Evolutionary conservation across 208 protist species (phyloP).

Genomic region (Novymonas esmeraldas): DNA sequence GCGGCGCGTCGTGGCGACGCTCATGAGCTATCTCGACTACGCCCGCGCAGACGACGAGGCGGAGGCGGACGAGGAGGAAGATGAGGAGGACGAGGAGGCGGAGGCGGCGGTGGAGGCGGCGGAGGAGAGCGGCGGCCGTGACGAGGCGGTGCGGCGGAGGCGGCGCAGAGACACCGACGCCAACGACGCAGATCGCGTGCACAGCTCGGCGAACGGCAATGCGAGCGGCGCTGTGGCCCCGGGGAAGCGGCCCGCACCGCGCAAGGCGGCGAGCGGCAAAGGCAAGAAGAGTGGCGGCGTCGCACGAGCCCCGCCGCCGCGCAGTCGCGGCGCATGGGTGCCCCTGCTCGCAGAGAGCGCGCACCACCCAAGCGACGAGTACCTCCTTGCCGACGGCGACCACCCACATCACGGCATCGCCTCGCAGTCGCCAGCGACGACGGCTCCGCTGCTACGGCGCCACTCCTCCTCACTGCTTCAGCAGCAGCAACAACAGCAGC

Average conservation of each 20-base stretch:
- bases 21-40: slow-evolving; percentile 33
- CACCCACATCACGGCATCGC: not conserved
- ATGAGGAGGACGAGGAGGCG: slow-evolving; percentile 6
- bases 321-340: slow-evolving; percentile 8
- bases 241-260: no score
- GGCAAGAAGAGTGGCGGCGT: no score
- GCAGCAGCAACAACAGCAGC: not conserved
- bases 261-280: no score
- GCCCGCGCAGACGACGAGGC: slow-evolving; percentile 10
- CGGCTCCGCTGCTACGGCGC: not conserved
- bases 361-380: not conserved
- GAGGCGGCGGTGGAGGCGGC: not conserved
- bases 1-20: slow-evolving; percentile 20
- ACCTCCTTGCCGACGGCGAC: not conserved
- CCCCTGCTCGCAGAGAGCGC: slow-evolving; percentile 8
- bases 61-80: not conserved
- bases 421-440: not conserved
- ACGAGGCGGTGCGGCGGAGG: no score
- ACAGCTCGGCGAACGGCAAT: no score
- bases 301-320: no score
- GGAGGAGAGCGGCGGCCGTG: not conserved
- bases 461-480: not conserved
- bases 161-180: no score
- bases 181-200: no score
- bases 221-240: no score